phyloP scores from a whole-genome alignment of 108 stramenopile species.

The Conticribra weissflogii region DNA sequence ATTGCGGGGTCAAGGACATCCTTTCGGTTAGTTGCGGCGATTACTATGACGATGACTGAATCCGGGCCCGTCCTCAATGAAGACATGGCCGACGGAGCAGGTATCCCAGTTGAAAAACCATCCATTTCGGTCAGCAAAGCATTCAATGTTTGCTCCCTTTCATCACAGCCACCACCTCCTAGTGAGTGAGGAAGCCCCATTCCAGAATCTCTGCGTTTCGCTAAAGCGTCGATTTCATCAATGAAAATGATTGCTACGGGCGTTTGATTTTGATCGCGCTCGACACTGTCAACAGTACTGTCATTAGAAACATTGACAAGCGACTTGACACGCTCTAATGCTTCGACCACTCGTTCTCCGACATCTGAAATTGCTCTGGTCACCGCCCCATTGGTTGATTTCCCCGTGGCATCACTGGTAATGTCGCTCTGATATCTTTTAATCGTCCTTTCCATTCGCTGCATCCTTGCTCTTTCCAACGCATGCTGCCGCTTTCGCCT shows the following conservation, averaged over 20 bases:
- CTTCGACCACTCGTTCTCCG: constrained; percentile 36
- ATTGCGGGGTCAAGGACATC: constrained; percentile 95
- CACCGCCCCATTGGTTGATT: background rate
- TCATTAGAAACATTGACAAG: constrained; percentile 13
- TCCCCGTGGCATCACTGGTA: background rate
- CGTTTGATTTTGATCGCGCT: constrained; percentile 11
- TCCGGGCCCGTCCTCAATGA: background rate
- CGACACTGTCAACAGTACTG: background rate
- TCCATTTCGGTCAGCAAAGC: constrained; percentile 96
- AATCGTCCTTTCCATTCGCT: constrained; percentile 16
- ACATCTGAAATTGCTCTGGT: constrained; percentile 12
- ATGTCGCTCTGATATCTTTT: background rate
- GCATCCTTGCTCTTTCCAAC: background rate
- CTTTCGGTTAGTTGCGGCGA: constrained; percentile 94
- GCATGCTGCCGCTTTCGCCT: background rate
- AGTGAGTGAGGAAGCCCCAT: constrained; percentile 26
- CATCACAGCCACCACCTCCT: constrained; percentile 78
- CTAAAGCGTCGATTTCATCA: constrained; percentile 97
- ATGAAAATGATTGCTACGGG: constrained; percentile 92
- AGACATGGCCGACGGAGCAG: background rate
- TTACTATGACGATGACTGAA: constrained; percentile 80
- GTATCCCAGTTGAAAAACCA: constrained; percentile 73
- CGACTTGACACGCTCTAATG: constrained; percentile 72
- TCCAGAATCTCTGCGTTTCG: constrained; percentile 64
- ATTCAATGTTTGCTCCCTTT: constrained; percentile 95